Percentiles rank a stretch among this genome's conserved stretches.
Conservation (phyloP, 345 rosid genomes). For the Boechera retrofracta region DNA sequence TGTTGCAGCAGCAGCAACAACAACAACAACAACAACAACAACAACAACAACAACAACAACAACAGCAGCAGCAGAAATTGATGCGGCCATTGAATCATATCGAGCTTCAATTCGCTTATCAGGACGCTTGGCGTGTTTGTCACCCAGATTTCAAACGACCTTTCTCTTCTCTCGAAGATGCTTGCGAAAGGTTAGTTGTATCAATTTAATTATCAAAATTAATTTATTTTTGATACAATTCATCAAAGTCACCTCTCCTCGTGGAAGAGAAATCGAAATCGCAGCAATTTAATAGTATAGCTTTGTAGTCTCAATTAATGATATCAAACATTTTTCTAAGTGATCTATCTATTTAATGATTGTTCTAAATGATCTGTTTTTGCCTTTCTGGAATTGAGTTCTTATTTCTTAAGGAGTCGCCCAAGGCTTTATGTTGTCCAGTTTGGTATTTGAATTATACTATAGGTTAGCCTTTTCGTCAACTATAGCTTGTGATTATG, state of each 20-base stretch:
- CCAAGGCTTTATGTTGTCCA: slow-evolving; percentile 5
- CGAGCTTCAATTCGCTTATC: slow-evolving; percentile 94
- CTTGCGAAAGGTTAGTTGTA: slow-evolving; percentile 84
- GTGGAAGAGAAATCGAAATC: not conserved
- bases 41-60: slow-evolving; percentile 5
- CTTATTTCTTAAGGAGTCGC: not conserved
- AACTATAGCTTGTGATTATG: not conserved
- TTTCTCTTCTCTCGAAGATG: slow-evolving; percentile 86
- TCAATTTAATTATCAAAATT: not conserved
- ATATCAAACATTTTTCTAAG: not conserved
- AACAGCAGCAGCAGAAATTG: slow-evolving; percentile 60
- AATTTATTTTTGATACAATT: not conserved
- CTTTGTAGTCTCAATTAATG: not conserved
- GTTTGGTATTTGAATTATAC: not conserved
- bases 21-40: slow-evolving; percentile 6
- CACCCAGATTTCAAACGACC: slow-evolving; percentile 95
- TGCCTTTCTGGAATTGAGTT: not conserved
- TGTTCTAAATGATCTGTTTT: not conserved
- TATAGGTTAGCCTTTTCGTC: not conserved
- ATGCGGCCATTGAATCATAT: slow-evolving; percentile 74
- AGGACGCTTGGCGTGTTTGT: slow-evolving; percentile 97
- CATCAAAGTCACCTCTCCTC: not conserved
- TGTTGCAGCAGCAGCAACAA: slow-evolving; percentile 32
- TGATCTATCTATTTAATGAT: not conserved
- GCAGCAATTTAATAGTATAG: not conserved